A percentile compares a stretch with the other conserved stretches of the same genome.
These are phyloP conservation scores for Neonectria neomacrospora DNA, from an alignment of 2,329 filamentous ascomycete species.

Conservation along the genomic window DNA sequence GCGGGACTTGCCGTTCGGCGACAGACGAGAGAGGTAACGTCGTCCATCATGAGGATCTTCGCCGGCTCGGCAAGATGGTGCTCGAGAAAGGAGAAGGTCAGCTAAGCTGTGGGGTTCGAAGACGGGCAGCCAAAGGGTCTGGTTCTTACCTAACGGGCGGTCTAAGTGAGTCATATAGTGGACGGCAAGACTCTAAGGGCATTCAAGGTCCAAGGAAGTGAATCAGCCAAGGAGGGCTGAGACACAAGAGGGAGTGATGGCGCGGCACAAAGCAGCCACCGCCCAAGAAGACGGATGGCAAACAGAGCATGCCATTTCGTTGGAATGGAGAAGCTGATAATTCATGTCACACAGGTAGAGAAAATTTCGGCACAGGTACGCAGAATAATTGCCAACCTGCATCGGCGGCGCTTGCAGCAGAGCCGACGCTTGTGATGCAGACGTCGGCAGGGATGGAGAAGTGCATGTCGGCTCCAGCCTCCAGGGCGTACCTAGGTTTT, in stretches of 20 bases:
- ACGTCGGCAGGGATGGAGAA: slow-evolving; percentile 10
- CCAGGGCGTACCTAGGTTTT: neutral
- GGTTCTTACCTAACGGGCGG: neutral
- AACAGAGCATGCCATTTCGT: slow-evolving; percentile 8
- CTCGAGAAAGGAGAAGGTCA: neutral
- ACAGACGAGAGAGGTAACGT: neutral
- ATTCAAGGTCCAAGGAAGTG: slow-evolving; percentile 4
- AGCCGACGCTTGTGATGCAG: slow-evolving; percentile 19
- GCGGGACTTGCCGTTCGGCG: slow-evolving; percentile 10
- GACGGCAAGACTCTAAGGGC: neutral
- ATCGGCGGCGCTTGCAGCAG: slow-evolving; percentile 13
- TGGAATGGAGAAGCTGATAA: slow-evolving; percentile 11
- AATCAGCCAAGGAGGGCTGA: neutral
- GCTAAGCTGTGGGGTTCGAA: neutral
- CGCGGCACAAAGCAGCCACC: neutral
- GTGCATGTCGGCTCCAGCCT: slow-evolving; percentile 4
- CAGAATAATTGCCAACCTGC: slow-evolving; percentile 8
- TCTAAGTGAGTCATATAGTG: slow-evolving; percentile 13
- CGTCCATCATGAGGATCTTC: neutral
- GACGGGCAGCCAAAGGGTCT: neutral
- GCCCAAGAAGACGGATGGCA: slow-evolving; percentile 15
- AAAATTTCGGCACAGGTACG: neutral
- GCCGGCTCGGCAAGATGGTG: neutral
- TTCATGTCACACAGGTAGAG: slow-evolving; percentile 10
- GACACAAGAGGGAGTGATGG: slow-evolving; percentile 13